Evolutionary conservation across 1,284 basidiomycete species (phyloP).

Genomic region (Stereum hirsutum): DNA sequence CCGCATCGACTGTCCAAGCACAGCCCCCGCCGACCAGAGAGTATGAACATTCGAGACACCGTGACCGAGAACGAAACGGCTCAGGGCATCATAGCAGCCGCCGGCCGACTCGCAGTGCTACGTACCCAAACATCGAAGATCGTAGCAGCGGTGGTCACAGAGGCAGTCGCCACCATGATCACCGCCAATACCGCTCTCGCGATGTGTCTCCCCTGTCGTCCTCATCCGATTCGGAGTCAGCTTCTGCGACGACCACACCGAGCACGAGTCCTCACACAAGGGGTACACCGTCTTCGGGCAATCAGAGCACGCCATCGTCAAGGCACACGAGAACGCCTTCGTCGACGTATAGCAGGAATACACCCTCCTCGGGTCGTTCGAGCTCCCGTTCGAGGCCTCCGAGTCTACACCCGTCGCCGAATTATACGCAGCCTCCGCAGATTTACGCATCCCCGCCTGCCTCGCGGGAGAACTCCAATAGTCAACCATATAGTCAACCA

Average conservation of each 20-base stretch:
- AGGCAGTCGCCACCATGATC: background rate
- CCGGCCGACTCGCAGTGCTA: constrained; percentile 1
- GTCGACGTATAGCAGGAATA: background rate
- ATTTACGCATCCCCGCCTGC: background rate
- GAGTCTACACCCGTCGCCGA: constrained; percentile 3
- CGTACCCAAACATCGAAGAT: background rate
- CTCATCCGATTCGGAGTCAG: background rate
- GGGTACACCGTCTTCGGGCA: constrained; percentile 5
- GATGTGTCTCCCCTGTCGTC: background rate
- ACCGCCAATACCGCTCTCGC: background rate
- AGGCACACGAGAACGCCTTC: constrained; percentile 1
- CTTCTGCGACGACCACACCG: background rate
- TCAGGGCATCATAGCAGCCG: background rate
- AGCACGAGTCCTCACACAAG: background rate
- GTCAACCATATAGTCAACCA: background rate
- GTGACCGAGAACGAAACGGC: background rate
- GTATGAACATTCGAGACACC: background rate
- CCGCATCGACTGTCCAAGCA: background rate
- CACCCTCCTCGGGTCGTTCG: constrained; percentile 1
- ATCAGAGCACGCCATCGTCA: constrained; percentile 9
- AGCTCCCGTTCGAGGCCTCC: constrained; percentile 1
- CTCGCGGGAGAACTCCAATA: background rate
- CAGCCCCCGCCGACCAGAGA: background rate
- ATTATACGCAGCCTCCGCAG: background rate
- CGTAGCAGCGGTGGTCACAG: background rate